Evolutionary conservation across 495 filamentous ascomycete genomes (phyloP).

Genomic region (Astrothelium macrocarpum): DNA sequence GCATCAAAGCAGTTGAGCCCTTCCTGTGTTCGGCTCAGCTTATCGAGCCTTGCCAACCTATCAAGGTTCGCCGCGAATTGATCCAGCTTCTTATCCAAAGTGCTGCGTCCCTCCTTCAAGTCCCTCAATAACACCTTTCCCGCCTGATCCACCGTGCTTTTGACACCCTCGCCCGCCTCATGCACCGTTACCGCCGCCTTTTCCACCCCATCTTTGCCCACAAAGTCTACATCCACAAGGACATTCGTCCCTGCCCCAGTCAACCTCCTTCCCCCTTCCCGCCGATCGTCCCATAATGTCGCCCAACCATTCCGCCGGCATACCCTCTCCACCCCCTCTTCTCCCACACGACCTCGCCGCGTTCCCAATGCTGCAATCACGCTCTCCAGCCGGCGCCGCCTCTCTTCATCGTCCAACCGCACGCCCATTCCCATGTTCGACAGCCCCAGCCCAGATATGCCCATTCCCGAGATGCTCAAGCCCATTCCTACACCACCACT

Average conservation of each 20-base stretch:
- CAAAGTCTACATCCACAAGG: slow-evolving; percentile 45
- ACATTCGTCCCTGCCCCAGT: slow-evolving; percentile 60
- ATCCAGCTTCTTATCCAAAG: slow-evolving; percentile 49
- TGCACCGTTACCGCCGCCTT: slow-evolving; percentile 33
- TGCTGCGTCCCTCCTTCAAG: slow-evolving; percentile 36
- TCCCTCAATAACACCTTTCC: slow-evolving; percentile 44
- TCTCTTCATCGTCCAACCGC: slow-evolving; percentile 46
- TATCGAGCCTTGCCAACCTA: slow-evolving; percentile 67
- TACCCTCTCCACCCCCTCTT: slow-evolving; percentile 71
- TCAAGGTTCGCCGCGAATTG: slow-evolving; percentile 73
- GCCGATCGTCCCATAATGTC: slow-evolving; percentile 63
- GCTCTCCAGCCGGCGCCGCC: slow-evolving; percentile 42
- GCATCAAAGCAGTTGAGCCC: slow-evolving; percentile 83
- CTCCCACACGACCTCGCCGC: slow-evolving; percentile 48
- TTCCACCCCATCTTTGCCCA: slow-evolving; percentile 39
- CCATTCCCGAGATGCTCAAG: slow-evolving; percentile 22
- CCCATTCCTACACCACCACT: slow-evolving; percentile 22
- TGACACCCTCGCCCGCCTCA: slow-evolving; percentile 40
- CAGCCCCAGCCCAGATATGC: slow-evolving; percentile 10
- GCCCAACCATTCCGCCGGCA: slow-evolving; percentile 58
- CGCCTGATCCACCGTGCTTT: slow-evolving; percentile 39
- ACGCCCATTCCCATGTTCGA: slow-evolving; percentile 8
- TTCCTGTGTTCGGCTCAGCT: slow-evolving; percentile 52
- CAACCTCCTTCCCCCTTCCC: slow-evolving; percentile 46
- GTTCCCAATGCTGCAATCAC: slow-evolving; percentile 41